These are phyloP conservation scores for Penicillium rolfsii DNA, from an alignment of 2,329 filamentous ascomycete genomes.

Conservation along the genomic window DNA sequence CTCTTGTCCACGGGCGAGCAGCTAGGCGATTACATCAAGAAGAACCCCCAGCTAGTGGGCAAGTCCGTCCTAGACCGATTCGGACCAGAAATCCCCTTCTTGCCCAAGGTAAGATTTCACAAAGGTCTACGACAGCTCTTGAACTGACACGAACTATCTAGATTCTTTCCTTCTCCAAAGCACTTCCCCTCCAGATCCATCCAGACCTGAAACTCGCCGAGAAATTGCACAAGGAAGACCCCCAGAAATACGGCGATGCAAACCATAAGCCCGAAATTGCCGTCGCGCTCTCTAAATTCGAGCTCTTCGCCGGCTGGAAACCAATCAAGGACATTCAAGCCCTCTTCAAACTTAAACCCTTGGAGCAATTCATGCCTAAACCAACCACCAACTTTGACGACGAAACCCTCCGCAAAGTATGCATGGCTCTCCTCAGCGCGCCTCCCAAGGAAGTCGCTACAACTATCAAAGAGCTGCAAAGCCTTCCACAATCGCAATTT, in stretches of 20 bases:
- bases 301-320: constrained; percentile 77
- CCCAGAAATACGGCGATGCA: constrained; percentile 67
- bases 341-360: constrained; percentile 59
- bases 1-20: constrained; percentile 65
- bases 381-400: constrained; percentile 57
- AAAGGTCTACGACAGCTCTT: neutral
- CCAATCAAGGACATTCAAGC: constrained; percentile 62
- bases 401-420: constrained; percentile 60
- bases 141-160: constrained; percentile 25
- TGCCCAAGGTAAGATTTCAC: constrained; percentile 62
- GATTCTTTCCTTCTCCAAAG: constrained; percentile 75
- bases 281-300: constrained; percentile 70
- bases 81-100: constrained; percentile 68
- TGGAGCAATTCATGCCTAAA: constrained; percentile 58
- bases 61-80: constrained; percentile 63
- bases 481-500: constrained; percentile 54
- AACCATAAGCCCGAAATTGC: constrained; percentile 85
- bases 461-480: constrained; percentile 57
- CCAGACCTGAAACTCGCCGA: constrained; percentile 69
- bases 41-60: constrained; percentile 67
- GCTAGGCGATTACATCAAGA: constrained; percentile 66
- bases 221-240: constrained; percentile 66
- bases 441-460: constrained; percentile 58
- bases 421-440: constrained; percentile 56
- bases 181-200: constrained; percentile 74